Base-by-base conservation (phyloP, 257 asterid species). In the Leptodermis oblonga region DNA sequence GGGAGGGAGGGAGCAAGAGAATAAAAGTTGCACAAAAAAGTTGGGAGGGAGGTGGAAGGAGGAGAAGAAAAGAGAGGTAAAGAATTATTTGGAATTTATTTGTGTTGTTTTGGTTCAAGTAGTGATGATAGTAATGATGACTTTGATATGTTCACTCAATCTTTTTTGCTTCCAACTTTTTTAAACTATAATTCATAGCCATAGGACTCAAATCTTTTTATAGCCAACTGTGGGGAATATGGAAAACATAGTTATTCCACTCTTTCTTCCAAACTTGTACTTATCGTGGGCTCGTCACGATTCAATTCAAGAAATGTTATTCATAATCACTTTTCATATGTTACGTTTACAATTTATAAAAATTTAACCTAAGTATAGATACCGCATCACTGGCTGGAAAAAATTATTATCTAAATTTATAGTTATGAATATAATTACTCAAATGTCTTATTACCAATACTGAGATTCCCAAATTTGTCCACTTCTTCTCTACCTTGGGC, bases 41-140 rank as follows among this genome's bases (percentile, higher is more conserved):
- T 22, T 62, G 72, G 63, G 53, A 46, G 64, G 61, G 76, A 81
- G 65, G 70, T 59, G 71, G 83, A 56, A 66, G 71, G 80, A 70
- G 73, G 75, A 69, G 70, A 58, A 66, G 73, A 77, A 79, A 84
- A 76, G 75, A 66, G 53, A 78, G 76, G 25, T 63, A 71, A 68
- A 56, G 82, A 73, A 81, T 76, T 69, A 30, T 80, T 84, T 81
- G 82, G 78, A 79, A 80, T 74, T 68, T 65, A 75, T 70, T 68
- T 69, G 51, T 55, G 72, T 82, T 33, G 51, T 33, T 74, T 68
- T 80, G 82, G 78, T 72, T 68, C 67, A 66, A 78, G 62, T 73
- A 75, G 82, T 83, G 91, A 82, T 82, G 82, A 72, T 69, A 23
- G 82, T 77, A 78, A 79, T 83, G 81, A 83, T 85, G 85, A 65